Evolutionary conservation across 2,329 filamentous ascomycete genomes (phyloP).

Genomic region (Microcyclospora pomicola): DNA sequence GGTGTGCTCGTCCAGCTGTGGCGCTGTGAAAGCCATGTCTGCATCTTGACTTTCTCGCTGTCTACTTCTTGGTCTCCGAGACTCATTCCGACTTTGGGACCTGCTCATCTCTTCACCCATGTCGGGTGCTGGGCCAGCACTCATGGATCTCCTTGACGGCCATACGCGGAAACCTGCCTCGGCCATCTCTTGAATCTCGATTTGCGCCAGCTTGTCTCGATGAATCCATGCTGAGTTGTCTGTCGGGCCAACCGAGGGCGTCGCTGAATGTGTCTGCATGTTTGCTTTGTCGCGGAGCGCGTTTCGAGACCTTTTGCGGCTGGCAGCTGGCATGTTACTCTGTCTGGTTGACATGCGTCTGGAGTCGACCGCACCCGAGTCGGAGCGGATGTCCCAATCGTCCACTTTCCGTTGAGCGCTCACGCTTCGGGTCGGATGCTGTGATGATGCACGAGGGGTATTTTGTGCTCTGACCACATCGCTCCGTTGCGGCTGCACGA

Average conservation of each 20-base stretch:
- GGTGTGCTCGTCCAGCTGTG: conserved; percentile 7
- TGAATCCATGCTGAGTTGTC: conserved; percentile 73
- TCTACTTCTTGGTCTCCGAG: conserved; percentile 12
- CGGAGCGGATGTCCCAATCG: conserved; percentile 5
- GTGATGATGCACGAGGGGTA: neutral
- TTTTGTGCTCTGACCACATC: conserved; percentile 1
- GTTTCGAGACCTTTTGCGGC: conserved; percentile 16
- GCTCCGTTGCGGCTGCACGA: conserved; percentile 2
- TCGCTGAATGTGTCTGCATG: neutral
- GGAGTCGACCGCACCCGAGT: conserved; percentile 14
- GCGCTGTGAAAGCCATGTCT: conserved; percentile 1
- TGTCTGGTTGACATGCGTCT: conserved; percentile 13
- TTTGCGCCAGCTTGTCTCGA: conserved; percentile 66
- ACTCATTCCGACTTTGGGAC: conserved; percentile 16
- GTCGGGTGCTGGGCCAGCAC: conserved; percentile 17
- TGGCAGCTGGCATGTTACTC: conserved; percentile 9
- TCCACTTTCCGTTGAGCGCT: neutral
- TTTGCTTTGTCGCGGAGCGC: conserved; percentile 9
- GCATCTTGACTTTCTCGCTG: conserved; percentile 7
- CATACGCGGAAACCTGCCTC: conserved; percentile 55
- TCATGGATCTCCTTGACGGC: conserved; percentile 39
- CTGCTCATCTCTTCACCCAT: conserved; percentile 6
- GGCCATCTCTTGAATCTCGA: conserved; percentile 68
- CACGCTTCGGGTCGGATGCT: neutral
- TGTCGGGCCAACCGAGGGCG: neutral